Conservation (phyloP, 108 stramenopile genomes). For the Cyclotella sp. region DNA sequence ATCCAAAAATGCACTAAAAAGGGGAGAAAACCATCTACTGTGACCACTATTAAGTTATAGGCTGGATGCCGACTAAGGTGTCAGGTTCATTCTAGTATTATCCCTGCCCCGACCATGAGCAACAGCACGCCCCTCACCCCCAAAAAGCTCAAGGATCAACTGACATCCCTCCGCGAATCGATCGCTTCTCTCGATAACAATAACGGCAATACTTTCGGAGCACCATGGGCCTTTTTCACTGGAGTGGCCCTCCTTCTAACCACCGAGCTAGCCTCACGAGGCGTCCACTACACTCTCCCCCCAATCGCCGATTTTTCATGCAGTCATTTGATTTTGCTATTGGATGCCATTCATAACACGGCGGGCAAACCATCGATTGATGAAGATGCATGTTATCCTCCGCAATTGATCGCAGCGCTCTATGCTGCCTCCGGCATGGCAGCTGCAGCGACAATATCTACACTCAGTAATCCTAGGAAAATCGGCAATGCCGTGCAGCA, state of each 20-base stretch:
- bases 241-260: constrained; percentile 20
- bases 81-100: too few species aligned
- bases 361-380: constrained; percentile 29
- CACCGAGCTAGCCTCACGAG: constrained; percentile 34
- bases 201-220: not conserved
- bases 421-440: constrained; percentile 36
- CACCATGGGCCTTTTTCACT: not conserved
- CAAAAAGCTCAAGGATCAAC: constrained; percentile 29
- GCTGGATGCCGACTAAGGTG: too few species aligned
- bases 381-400: constrained; percentile 14
- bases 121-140: constrained; percentile 11
- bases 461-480: not conserved
- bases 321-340: constrained; percentile 1
- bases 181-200: constrained; percentile 11
- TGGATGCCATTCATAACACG: constrained; percentile 10
- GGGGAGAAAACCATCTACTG: too few species aligned
- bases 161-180: constrained; percentile 35
- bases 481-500: not conserved
- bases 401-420: constrained; percentile 30
- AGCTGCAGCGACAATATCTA: not conserved
- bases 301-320: not conserved
- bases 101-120: constrained; percentile 10
- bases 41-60: too few species aligned
- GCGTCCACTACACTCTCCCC: constrained; percentile 7
- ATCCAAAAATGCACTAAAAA: too few species aligned